Conservation (phyloP, 1,139 yeast genomes). For the Yamadazyma songkhlaensis region DNA sequence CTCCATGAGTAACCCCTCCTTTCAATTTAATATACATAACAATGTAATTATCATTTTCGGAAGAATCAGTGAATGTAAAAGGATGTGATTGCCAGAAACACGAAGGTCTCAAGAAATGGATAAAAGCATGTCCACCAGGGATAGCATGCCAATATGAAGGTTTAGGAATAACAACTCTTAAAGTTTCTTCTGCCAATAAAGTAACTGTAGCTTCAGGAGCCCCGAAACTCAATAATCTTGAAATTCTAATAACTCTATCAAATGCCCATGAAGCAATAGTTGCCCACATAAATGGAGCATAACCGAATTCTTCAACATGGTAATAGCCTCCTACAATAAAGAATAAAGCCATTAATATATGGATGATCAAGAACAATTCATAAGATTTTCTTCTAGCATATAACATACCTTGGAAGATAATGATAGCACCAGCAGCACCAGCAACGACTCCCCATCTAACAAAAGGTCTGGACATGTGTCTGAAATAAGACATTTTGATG, state of each 20-base stretch:
- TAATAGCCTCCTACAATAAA: constrained; percentile 37
- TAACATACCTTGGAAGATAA: constrained; percentile 33
- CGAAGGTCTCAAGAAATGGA: constrained; percentile 42
- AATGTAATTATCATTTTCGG: constrained; percentile 20
- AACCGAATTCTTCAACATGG: constrained; percentile 36
- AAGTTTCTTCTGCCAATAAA: constrained; percentile 35
- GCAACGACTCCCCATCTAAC: constrained; percentile 50
- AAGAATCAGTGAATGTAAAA: constrained; percentile 27
- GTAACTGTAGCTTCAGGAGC: constrained; percentile 31
- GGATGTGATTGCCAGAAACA: constrained; percentile 43
- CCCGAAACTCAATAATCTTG: constrained; percentile 31
- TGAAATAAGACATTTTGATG: constrained; percentile 15
- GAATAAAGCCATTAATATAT: constrained; percentile 34
- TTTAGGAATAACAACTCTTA: constrained; percentile 36
- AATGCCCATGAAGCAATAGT: constrained; percentile 40
- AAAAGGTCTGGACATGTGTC: constrained; percentile 28
- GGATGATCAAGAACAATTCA: constrained; percentile 36
- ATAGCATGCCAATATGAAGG: constrained; percentile 35
- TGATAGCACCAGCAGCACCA: constrained; percentile 30
- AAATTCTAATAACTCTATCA: constrained; percentile 34
- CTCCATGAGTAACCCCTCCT: constrained; percentile 31
- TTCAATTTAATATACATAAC: constrained; percentile 29
- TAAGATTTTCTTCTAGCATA: constrained; percentile 37
- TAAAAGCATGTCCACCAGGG: constrained; percentile 50
- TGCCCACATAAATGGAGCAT: constrained; percentile 33